Conservation (phyloP, 2,329 filamentous ascomycete genomes). For the Neofusicoccum sp. region DNA sequence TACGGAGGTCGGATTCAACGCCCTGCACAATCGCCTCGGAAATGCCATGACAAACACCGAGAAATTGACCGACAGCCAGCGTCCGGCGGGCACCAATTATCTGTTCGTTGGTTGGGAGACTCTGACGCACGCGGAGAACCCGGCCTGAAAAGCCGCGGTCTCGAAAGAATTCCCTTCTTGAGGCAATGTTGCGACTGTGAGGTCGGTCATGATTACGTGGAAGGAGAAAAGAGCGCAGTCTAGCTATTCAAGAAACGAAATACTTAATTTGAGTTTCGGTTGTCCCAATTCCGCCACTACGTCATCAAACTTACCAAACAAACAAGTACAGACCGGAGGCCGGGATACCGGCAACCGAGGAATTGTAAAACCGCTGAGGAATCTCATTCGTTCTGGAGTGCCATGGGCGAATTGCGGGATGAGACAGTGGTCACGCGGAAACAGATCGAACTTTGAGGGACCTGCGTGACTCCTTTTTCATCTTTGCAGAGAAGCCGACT, state of each 20-base stretch:
- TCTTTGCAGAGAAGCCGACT: background rate
- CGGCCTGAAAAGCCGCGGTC: background rate
- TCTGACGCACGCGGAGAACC: background rate
- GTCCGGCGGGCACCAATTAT: background rate
- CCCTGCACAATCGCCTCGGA: background rate
- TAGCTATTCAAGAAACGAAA: too few species aligned
- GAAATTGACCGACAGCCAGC: background rate
- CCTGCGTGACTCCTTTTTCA: background rate
- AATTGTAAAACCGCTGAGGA: background rate
- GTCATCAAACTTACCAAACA: background rate
- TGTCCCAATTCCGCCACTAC: background rate
- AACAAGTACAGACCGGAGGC: background rate
- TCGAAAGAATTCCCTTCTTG: too few species aligned
- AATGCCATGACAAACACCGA: background rate
- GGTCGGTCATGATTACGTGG: too few species aligned
- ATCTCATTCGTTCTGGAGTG: background rate
- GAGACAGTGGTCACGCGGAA: background rate
- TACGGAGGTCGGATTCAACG: background rate
- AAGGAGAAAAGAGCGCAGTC: too few species aligned
- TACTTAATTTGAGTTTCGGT: background rate
- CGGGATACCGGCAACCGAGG: background rate
- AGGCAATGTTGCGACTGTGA: too few species aligned
- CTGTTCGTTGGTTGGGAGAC: constrained; percentile 1
- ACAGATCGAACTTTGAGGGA: background rate
- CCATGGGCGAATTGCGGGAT: background rate